Evolutionary conservation across 2,329 filamentous ascomycete species (phyloP), one percentile per base, ranked within the genome.

Genomic region (Phaeophleospora eucalypticola): DNA sequence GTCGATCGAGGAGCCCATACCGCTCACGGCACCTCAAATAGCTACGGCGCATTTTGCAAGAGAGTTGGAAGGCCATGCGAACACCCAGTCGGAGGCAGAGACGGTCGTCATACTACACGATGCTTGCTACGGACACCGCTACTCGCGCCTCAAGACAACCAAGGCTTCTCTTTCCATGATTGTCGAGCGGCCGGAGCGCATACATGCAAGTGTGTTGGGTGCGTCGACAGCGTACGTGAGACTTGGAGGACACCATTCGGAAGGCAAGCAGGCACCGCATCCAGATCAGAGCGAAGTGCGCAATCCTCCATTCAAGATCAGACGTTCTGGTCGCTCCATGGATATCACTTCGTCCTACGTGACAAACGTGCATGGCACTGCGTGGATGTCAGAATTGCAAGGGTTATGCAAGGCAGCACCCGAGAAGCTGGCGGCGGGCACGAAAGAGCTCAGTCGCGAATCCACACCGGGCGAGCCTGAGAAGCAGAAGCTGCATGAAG

Each of bases 331-430:
- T 6, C 79, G 93, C 8, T 77, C 74, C 4, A 68, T 96, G 43
- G 71, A 86, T 4, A 74, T 98, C 24, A 79, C 78, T 15, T 88
- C 89, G 2, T 77, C 81, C 2, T 83, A 83, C 1, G 90, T 97
- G 4, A 91, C 88, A 4, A 89, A 91, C 64, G 89, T 98, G 0
- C 93, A 98, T 69, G 91, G 91, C 0, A 77, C 74, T 2, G 86
- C 86, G 54, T 96, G 91, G 91, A 96, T 97, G 90, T 82, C 87
- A 43, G 91, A 97, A 64, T 71, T 98, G 40, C 86, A 83, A 67
- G 73, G 78, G 6, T 88, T 97, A 85, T 97, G 93, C 64, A 78
- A 88, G 24, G 75, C 80, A 36, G 89, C 91, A 3, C 87, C 88
- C 62, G 75, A 80, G 4, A 91, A 86, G 61, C 74, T 97, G 43